Base-by-base conservation (phyloP, 2,329 filamentous ascomycete genomes). In the Zarea fungicola region DNA sequence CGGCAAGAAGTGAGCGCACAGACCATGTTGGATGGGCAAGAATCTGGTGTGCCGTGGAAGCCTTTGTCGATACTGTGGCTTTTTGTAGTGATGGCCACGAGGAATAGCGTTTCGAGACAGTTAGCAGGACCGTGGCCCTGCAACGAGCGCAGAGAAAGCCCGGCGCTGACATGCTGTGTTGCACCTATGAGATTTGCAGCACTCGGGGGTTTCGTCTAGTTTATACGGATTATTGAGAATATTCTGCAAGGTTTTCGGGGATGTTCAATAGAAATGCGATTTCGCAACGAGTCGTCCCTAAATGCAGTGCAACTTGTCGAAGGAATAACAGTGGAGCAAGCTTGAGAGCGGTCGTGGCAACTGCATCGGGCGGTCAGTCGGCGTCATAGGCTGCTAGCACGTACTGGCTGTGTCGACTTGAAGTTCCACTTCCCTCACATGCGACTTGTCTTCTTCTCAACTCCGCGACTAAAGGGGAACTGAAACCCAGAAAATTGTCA, bases 11-110 rank as follows among this genome's bases (percentile, higher is more conserved):
- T 8, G 86, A 84, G 28, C 80, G 74, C 56, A 95, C 84, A 39
- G 91, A 96, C 91, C 91, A 96, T 42, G 80, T 85, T 19, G 91
- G 89, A 52, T 77, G 76, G 14, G 80, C 76, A 47, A 92, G 80
- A 48, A 86, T 72, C n/a, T 67, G 63, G 41, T 68, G 60, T 46
- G 55, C 58, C 16, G 48, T 42, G 8, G 56, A 51, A 39, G 53
- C 41, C 32, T 54, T 54, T 46, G 54, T 55, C 14, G 54, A 51
- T 29, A 54, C 36, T 48, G 50, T 18, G 16, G 41, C 44, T 46
- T 6, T 48, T 5, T 46, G 43, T 26, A 41, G n/a, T 28, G 40
- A 28, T 55, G 46, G 8, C n/a, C n/a, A n/a, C n/a, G 22, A 48
- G 34, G 42, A 31, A 54, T 48, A 21, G 46, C 40, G 16, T 49